Base-by-base conservation (phyloP, 1,139 yeast genomes). In the Blastobotrys aristatus region DNA sequence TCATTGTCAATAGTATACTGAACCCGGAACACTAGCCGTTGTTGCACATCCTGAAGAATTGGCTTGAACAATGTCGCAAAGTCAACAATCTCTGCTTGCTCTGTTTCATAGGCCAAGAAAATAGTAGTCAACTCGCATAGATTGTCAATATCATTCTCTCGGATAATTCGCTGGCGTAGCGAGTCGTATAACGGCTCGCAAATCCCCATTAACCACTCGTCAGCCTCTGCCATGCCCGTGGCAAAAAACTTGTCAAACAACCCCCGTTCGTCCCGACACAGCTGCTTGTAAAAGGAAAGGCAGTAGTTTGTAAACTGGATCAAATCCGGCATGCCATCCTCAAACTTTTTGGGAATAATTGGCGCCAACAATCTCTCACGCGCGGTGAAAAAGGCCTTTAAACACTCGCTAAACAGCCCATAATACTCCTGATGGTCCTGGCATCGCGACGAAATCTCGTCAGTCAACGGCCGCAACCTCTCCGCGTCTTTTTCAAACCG, bases 121-220 rank as follows among this genome's bases (percentile, higher is more conserved):
- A 88, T 67, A 1, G 86, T 76, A 1, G 92, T 80, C 41, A 89
- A 69, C 59, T 88, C 94, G 64, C 96, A 87, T 24, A 92, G 68
- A 17, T 72, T 71, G 27, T 75, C 71, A 20, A 89, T 82, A 53
- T 80, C 82, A 8, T 75, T 70, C 60, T 89, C 97, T 50, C 82
- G 75, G 34, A 89, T 71, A 2, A 87, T 77, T 43, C 76, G 70
- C 49, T 80, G 76, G 51, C 97, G 73, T 29, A 87, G 65, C 1
- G 73, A 66, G 55, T 86, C 94, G 59, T 88, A 84, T 24, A 90
- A 68, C 0, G 95, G 94, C 40, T 88, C 96, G 38, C 87, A 70
- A 4, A 85, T 58, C 27, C 71, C 73, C 39, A 74, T 76, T 50
- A 85, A 75, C 79, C 87, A 87, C 11, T 69, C 67, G 52, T 74